Evolutionary conservation across 2,329 filamentous ascomycete genomes (phyloP).

Genomic region (Fusarium sp.): DNA sequence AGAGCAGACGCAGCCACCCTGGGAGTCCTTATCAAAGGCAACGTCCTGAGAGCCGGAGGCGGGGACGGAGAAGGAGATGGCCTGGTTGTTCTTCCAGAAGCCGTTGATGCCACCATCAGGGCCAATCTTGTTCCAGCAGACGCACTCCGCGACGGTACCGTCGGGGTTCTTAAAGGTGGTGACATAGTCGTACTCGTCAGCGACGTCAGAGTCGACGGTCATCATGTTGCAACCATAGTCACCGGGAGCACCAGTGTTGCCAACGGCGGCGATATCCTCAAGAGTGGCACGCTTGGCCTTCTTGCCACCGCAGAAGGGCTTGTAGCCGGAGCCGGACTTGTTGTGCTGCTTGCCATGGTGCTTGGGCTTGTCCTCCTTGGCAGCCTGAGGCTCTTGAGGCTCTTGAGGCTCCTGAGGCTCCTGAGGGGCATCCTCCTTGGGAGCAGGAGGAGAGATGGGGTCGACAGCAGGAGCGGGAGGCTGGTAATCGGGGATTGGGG

Average conservation of each 20-base stretch:
- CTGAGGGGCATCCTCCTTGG: slow-evolving; percentile 7
- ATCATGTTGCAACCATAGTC: slow-evolving; percentile 66
- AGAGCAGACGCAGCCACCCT: slow-evolving; percentile 60
- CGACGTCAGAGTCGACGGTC: slow-evolving; percentile 52
- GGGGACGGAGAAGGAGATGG: slow-evolving; percentile 55
- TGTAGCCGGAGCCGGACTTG: slow-evolving; percentile 38
- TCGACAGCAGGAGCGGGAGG: not conserved
- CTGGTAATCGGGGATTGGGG: not conserved
- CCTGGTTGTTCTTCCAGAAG: slow-evolving; percentile 58
- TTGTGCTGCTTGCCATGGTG: slow-evolving; percentile 22
- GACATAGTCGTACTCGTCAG: slow-evolving; percentile 58
- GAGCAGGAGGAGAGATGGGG: not conserved
- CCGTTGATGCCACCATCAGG: slow-evolving; percentile 57
- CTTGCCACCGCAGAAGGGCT: slow-evolving; percentile 53
- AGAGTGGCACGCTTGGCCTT: slow-evolving; percentile 59
- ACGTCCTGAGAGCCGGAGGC: slow-evolving; percentile 54
- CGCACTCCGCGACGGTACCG: slow-evolving; percentile 52
- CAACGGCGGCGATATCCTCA: slow-evolving; percentile 58
- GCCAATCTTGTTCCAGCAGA: slow-evolving; percentile 66
- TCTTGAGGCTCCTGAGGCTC: not conserved
- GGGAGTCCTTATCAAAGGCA: slow-evolving; percentile 59
- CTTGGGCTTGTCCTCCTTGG: slow-evolving; percentile 16
- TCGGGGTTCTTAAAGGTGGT: slow-evolving; percentile 55
- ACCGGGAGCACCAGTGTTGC: slow-evolving; percentile 57
- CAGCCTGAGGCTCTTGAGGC: not conserved